Conservation (phyloP, 768 basidiomycete genomes). For the Jaapia argillacea region DNA sequence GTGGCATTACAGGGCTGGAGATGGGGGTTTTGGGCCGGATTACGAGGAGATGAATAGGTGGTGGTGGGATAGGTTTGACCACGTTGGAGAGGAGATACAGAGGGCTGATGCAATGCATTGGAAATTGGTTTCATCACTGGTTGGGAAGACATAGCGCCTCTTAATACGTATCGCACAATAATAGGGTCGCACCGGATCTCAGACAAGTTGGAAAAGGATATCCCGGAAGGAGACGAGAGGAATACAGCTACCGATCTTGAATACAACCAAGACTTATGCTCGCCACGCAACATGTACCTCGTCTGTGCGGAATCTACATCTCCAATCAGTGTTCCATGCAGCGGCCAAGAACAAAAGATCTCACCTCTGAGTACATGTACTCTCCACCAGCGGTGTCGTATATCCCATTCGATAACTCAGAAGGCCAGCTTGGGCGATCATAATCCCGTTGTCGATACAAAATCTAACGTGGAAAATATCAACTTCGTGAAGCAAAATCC, state of each 20-base stretch:
- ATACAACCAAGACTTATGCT: conserved; percentile 15
- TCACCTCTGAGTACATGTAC: conserved; percentile 88
- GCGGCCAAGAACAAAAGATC: conserved; percentile 7
- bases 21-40: conserved; percentile 28
- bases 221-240: too few relatives aligned
- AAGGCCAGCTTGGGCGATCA: conserved; percentile 98
- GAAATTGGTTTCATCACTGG: conserved; percentile 39
- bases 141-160: conserved; percentile 21
- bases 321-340: conserved; percentile 2
- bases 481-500: background rate
- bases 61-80: conserved; percentile 71
- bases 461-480: conserved; percentile 43
- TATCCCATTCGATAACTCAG: conserved; percentile 88
- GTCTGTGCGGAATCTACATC: conserved; percentile 81
- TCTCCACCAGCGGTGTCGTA: conserved; percentile 65
- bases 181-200: background rate
- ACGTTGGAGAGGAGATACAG: conserved; percentile 31
- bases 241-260: too few relatives aligned
- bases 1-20: conserved; percentile 51
- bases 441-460: conserved; percentile 99
- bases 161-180: conserved; percentile 2
- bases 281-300: conserved; percentile 91
- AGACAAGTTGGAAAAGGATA: too few relatives aligned
- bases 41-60: conserved; percentile 50
- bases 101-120: conserved; percentile 34